These are phyloP conservation scores for Fusarium coicis DNA, from an alignment of 2,329 filamentous ascomycete genomes.

Conservation along the genomic window DNA sequence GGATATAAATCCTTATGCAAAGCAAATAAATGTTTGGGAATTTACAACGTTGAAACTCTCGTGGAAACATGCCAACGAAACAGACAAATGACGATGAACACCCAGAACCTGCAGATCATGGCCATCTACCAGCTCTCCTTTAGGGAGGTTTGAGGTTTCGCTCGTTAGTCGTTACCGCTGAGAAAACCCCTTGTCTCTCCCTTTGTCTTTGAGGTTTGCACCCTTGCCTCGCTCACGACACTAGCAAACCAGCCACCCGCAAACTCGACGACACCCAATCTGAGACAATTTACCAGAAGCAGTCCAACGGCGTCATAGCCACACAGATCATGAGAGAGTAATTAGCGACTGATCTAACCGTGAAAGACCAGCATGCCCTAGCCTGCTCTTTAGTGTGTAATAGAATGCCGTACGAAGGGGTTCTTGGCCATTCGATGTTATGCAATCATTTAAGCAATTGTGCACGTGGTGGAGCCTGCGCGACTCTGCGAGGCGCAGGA, in stretches of 20 bases:
- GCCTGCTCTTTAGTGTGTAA: constrained; percentile 5
- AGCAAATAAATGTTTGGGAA: constrained; percentile 20
- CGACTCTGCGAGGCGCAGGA: constrained; percentile 26
- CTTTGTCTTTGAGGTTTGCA: constrained; percentile 21
- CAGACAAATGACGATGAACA: constrained; percentile 31
- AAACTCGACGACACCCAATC: constrained; percentile 21
- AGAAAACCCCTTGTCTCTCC: constrained; percentile 25
- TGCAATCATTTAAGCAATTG: constrained; percentile 18
- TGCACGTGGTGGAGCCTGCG: constrained; percentile 23
- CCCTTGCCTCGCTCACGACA: constrained; percentile 27
- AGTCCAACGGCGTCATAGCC: constrained; percentile 29
- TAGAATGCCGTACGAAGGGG: constrained; percentile 26
- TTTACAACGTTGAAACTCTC: constrained; percentile 26
- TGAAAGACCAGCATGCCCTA: constrained; percentile 2
- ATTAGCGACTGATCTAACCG: constrained; percentile 17
- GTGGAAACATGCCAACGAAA: constrained; percentile 29
- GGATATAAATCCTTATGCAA: constrained; percentile 21
- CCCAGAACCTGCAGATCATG: constrained; percentile 26
- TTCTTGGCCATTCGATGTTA: constrained; percentile 18
- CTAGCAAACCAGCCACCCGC: constrained; percentile 27
- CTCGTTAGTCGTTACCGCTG: background rate
- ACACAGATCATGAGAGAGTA: background rate
- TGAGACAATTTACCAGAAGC: constrained; percentile 32
- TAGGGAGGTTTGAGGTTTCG: constrained; percentile 10
- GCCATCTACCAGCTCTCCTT: background rate